Evolutionary conservation across 2,329 filamentous ascomycete genomes (phyloP).

Genomic region (Elsinoe batatas): DNA sequence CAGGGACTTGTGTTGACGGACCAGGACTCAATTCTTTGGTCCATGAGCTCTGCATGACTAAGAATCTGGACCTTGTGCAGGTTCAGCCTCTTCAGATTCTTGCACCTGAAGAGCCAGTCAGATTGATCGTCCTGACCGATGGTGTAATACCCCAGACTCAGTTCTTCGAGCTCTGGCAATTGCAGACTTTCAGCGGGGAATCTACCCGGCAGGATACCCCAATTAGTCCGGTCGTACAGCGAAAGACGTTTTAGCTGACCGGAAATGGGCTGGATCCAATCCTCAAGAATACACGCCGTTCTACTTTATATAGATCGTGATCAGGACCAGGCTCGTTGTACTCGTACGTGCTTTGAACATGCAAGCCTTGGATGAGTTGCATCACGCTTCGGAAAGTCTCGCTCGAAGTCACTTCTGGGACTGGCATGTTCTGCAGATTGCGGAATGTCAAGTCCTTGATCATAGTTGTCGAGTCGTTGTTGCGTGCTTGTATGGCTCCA

Average conservation of each 20-base stretch:
- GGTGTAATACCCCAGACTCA: conserved; percentile 7
- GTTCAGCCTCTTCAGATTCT: background rate
- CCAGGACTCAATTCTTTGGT: background rate
- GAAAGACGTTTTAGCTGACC: background rate
- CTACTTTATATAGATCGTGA: background rate
- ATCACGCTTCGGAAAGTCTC: background rate
- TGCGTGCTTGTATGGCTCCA: background rate
- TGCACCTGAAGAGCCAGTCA: conserved; percentile 1
- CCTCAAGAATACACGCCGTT: background rate
- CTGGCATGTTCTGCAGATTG: conserved; percentile 3
- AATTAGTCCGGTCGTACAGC: conserved; percentile 6
- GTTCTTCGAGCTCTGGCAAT: conserved; percentile 1
- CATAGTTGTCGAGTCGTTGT: background rate
- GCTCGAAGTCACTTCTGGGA: background rate
- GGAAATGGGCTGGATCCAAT: conserved; percentile 3
- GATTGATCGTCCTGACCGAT: background rate
- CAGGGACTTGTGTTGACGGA: background rate
- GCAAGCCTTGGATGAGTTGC: background rate
- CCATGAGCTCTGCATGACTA: background rate
- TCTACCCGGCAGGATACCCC: background rate
- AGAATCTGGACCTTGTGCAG: conserved; percentile 2
- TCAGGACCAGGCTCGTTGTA: conserved; percentile 2
- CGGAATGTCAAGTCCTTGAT: background rate
- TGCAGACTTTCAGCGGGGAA: background rate
- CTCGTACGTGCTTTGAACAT: conserved; percentile 2